Evolutionary conservation across 2,329 filamentous ascomycete genomes (phyloP), one percentile per base, ranked within the genome.

Genomic region (Aureobasidium subglaciale): DNA sequence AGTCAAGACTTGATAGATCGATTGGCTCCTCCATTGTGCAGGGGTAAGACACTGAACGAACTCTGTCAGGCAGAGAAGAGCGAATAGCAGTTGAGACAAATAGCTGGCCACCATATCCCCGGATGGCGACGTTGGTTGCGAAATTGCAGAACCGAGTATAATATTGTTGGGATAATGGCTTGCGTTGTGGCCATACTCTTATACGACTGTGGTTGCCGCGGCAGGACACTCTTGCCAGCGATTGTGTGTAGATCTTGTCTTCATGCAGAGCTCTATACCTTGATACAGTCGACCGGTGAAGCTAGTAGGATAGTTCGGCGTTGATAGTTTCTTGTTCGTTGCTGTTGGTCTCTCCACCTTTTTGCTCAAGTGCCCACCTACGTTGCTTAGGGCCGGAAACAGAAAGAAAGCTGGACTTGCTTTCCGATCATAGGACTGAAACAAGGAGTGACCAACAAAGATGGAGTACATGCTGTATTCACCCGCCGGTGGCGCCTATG

Each of bases 1-100:
- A n/a, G 49, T 42, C 6, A 54, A 22, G 15, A 75, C 63, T 59
- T 75, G 72, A 59, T 74, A 75, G 52, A 75, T 73, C 25, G 66
- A 68, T 50, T 66, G 61, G 22, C 62, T 64, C 37, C 70, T 63
- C 72, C 72, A 75, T 55, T 73, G 61, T 7, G 64, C 66, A 35
- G 62, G 27, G 13, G 18, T 61, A 1, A 58, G 32, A 6, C 48
- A 56, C 11, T 53, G 24, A 7, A 38, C 43, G 24, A 56, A 42
- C 24, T 40, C 53, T 27, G 22, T 32, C 7, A 58, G 29, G 32
- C 16, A 52, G 5, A 52, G 8, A 5, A 40, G 25, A 35, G 29
- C 37, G 9, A 54, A 32, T 16, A 54, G 30, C 18, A 43, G n/a
- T 34, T 13, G 40, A 35, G 50, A 5, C 15, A 54, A n/a, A 20